A percentile compares a stretch with the other conserved stretches of the same genome.
phyloP scores from a whole-genome alignment of 768 basidiomycete species.

The Chalciporus piperatus region DNA sequence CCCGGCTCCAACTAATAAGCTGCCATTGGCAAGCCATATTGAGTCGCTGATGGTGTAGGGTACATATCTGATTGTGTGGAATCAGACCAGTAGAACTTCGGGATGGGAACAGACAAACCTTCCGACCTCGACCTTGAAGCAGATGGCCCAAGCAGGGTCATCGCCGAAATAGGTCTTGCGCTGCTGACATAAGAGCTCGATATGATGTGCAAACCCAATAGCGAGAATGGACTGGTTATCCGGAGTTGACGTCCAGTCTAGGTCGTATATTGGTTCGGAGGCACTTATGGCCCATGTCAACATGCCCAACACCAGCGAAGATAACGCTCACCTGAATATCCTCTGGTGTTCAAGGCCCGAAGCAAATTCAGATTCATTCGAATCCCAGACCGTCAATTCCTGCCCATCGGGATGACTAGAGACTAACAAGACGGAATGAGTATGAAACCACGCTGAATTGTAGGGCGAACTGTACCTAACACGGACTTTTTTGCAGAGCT shows the following conservation, averaged over 20 bases:
- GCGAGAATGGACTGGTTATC: slow-evolving; percentile 89
- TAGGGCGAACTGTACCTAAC: slow-evolving; percentile 54
- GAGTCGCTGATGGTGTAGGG: slow-evolving; percentile 83
- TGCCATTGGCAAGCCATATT: slow-evolving; percentile 85
- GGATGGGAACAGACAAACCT: slow-evolving; percentile 43
- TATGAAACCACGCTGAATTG: not conserved
- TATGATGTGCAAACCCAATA: slow-evolving; percentile 74
- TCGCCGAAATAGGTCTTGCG: slow-evolving; percentile 89
- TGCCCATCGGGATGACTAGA: slow-evolving; percentile 57
- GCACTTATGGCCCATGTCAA: slow-evolving; percentile 14
- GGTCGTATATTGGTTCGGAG: slow-evolving; percentile 66
- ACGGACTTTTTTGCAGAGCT: slow-evolving; percentile 92
- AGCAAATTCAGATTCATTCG: slow-evolving; percentile 89
- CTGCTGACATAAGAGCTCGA: slow-evolving; percentile 90
- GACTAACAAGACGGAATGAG: slow-evolving; percentile 41
- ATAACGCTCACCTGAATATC: slow-evolving; percentile 50
- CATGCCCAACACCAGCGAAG: not conserved
- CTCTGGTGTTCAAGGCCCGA: slow-evolving; percentile 79
- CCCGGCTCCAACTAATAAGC: slow-evolving; percentile 76
- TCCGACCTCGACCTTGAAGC: slow-evolving; percentile 66
- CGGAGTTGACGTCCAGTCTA: slow-evolving; percentile 93
- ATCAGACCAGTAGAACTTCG: not conserved
- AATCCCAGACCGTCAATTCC: slow-evolving; percentile 95
- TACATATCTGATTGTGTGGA: slow-evolving; percentile 51
- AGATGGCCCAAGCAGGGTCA: slow-evolving; percentile 74